Evolutionary conservation across 805 yeast genomes (phyloP), one percentile per base, ranked within the genome.

Genomic region (Pichia thaimueangensis): DNA sequence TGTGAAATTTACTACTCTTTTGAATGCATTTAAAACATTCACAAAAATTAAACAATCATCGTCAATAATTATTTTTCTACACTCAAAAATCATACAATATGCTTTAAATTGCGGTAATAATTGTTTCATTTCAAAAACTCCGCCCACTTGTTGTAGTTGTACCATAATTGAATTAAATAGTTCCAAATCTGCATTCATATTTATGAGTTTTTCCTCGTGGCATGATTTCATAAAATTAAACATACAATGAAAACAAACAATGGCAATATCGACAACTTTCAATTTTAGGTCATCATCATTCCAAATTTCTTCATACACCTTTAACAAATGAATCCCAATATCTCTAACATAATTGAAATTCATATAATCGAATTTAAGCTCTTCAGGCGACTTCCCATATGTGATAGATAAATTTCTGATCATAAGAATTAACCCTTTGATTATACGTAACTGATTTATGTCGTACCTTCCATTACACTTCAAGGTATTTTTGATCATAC

Each of bases 241-340:
- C 13, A 35, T 22, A 22, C 46, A 43, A 19, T 43, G 46, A 34
- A 43, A 43, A 22, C 46, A 35, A 5, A 43, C 46, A 35, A 43
- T 29, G 11, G 39, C 33, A 23, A 43, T 27, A 29, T 43, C 46
- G 15, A 43, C 17, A 11, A 19, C 15, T 25, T 43, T 43, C 25
- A 31, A 22, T 5, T 4, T 24, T 3, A 32, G 8, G 2, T 24
- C 38, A 13, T 33, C 35, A 13, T 42, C 35, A 11, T 16, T n/a
- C n/a, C n/a, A n/a, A n/a, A n/a, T n/a, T n/a, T n/a, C n/a, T n/a
- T n/a, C n/a, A n/a, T n/a, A n/a, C n/a, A n/a, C n/a, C n/a, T n/a
- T n/a, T n/a, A n/a, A n/a, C n/a, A n/a, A n/a, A n/a, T n/a, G n/a
- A n/a, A n/a, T n/a, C 25, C 25, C 25, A 2, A 25, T 25, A 25